Conservation (phyloP, 2,329 filamentous ascomycete species). For the Monilinia laxa region DNA sequence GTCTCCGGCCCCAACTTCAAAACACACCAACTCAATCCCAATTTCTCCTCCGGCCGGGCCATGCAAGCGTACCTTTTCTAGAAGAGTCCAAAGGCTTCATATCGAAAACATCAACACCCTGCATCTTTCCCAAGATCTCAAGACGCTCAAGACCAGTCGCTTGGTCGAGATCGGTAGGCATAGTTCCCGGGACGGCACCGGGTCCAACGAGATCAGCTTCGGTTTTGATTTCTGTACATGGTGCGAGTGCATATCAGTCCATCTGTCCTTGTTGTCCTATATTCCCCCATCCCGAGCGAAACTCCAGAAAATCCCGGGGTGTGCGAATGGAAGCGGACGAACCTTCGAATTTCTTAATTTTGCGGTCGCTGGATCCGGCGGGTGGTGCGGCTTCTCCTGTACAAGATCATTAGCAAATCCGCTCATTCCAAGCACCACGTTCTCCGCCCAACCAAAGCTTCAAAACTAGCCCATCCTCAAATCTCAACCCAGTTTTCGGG, state of each 20-base stretch:
- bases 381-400: conserved; percentile 36
- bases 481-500: conserved; percentile 23
- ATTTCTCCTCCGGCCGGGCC: not conserved
- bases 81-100: conserved; percentile 94
- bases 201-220: conserved; percentile 82
- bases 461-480: conserved; percentile 26
- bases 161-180: conserved; percentile 94
- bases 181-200: conserved; percentile 76
- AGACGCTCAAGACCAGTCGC: conserved; percentile 96
- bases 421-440: no score
- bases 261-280: not conserved
- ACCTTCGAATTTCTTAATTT: conserved; percentile 42
- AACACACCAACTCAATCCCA: not conserved
- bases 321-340: conserved; percentile 21
- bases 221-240: conserved; percentile 73
- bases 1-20: not conserved
- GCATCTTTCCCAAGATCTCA: conserved; percentile 99
- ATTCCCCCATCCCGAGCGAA: not conserved
- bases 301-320: not conserved
- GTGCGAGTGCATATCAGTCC: conserved; percentile 26
- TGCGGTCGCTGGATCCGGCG: conserved; percentile 30
- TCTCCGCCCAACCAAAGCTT: not conserved
- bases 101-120: conserved; percentile 96
- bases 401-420: not conserved
- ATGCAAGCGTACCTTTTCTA: conserved; percentile 63